A percentile compares a stretch with the other conserved stretches of the same genome.
Evolutionary conservation across 2,329 filamentous ascomycete species (phyloP).

Genomic region (Aspergillus fijiensis): DNA sequence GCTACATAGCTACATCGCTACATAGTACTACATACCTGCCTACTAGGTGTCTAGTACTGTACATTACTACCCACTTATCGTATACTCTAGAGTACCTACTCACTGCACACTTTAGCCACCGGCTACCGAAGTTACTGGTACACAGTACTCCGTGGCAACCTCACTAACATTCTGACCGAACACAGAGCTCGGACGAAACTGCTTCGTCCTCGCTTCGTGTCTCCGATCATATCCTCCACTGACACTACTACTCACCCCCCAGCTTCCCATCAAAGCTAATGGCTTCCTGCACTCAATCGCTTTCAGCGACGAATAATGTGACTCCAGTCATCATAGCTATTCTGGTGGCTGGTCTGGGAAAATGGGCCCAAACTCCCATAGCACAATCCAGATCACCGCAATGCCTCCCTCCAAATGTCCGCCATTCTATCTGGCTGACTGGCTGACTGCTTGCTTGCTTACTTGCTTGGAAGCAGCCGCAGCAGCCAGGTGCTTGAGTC

Average conservation of each 20-base stretch:
- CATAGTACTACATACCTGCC: neutral
- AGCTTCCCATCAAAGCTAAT: slow-evolving; percentile 12
- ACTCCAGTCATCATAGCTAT: slow-evolving; percentile 15
- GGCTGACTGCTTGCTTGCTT: neutral
- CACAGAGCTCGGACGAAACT: slow-evolving; percentile 3
- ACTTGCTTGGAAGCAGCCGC: neutral
- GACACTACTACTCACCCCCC: slow-evolving; percentile 4
- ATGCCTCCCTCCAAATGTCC: slow-evolving; percentile 1
- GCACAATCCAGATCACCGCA: slow-evolving; percentile 12
- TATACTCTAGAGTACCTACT: neutral
- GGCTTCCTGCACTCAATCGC: slow-evolving; percentile 5
- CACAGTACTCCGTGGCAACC: neutral
- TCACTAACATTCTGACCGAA: slow-evolving; percentile 11
- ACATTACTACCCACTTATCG: too few relatives aligned
- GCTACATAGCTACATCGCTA: neutral
- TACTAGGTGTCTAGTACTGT: neutral
- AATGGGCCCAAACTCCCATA: slow-evolving; percentile 14
- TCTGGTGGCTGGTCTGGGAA: slow-evolving; percentile 17
- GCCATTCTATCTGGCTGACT: neutral
- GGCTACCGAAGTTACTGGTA: too few relatives aligned
- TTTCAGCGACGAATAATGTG: slow-evolving; percentile 16
- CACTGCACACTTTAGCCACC: neutral
- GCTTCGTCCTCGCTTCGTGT: slow-evolving; percentile 14
- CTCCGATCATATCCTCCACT: slow-evolving; percentile 7
- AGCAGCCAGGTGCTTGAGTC: neutral